A percentile compares a stretch with the other conserved stretches of the same genome.
Evolutionary conservation across 163 green algal species (phyloP).

Genomic region (Chloroidium sp.): DNA sequence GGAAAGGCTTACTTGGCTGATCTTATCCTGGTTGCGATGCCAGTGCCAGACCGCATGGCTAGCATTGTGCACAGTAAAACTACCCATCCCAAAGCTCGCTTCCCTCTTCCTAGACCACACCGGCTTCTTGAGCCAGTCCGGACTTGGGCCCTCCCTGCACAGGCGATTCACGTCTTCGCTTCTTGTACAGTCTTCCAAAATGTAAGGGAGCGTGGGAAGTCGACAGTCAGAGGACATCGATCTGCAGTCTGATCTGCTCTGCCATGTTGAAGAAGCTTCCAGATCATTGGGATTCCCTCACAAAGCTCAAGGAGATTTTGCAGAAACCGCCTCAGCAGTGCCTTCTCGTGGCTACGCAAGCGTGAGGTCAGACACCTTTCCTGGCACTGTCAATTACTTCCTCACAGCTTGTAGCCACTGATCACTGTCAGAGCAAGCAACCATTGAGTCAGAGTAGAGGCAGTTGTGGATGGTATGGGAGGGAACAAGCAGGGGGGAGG

Average conservation of each 20-base stretch:
- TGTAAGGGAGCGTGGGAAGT: neutral
- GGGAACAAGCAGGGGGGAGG: neutral
- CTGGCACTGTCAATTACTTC: no score
- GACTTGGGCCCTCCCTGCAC: slow-evolving; percentile 39
- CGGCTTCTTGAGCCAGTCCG: slow-evolving; percentile 29
- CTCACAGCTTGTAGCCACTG: no score
- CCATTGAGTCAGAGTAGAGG: neutral
- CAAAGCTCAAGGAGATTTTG: no score
- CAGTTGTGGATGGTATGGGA: neutral
- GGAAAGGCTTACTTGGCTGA: no score
- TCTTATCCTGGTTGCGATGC: slow-evolving; percentile 36
- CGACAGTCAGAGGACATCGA: neutral
- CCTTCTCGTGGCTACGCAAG: no score
- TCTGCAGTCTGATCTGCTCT: neutral
- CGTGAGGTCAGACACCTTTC: no score
- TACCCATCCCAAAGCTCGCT: slow-evolving; percentile 43
- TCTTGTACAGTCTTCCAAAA: no score
- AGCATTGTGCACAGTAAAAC: slow-evolving; percentile 33
- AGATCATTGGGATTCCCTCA: no score
- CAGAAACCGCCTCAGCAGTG: no score
- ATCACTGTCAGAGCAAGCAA: no score
- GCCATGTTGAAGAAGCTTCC: no score
- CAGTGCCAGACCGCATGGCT: slow-evolving; percentile 48
- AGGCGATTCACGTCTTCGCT: neutral
- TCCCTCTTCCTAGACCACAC: slow-evolving; percentile 44